Conservation (phyloP, 305 asterid species). For the Solanum hybrid region DNA sequence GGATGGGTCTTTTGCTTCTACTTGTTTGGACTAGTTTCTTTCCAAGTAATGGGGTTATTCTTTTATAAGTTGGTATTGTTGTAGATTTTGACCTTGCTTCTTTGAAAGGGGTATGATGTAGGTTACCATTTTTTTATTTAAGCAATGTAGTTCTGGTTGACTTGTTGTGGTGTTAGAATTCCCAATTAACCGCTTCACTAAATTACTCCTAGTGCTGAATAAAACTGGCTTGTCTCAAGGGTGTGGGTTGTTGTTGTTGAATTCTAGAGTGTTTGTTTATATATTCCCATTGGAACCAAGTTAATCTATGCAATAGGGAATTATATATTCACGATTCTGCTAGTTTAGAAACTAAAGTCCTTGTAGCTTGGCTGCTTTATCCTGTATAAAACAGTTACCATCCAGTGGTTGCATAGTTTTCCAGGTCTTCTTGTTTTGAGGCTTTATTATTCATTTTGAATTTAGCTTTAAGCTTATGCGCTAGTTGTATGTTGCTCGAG, state of each 20-base stretch:
- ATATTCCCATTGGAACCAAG: not conserved
- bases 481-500: not conserved
- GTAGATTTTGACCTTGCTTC: not conserved
- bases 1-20: not conserved
- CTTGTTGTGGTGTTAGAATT: not conserved
- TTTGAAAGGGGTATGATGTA: not conserved
- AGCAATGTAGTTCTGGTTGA: not conserved
- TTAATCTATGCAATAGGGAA: not conserved
- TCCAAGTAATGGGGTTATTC: not conserved
- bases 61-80: not conserved
- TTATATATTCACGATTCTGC: not conserved
- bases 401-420: not conserved
- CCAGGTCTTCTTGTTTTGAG: not conserved
- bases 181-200: not conserved
- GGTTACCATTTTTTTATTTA: not conserved
- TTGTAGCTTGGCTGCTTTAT: not conserved
- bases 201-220: not conserved
- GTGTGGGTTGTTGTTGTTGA: not conserved
- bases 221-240: not conserved
- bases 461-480: not conserved
- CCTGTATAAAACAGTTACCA: not conserved
- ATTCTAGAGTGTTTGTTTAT: not conserved
- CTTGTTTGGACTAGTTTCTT: not conserved
- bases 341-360: not conserved
- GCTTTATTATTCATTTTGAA: not conserved